Evolutionary conservation across 2,329 filamentous ascomycete species (phyloP).

Genomic region (Aphanocladium album): DNA sequence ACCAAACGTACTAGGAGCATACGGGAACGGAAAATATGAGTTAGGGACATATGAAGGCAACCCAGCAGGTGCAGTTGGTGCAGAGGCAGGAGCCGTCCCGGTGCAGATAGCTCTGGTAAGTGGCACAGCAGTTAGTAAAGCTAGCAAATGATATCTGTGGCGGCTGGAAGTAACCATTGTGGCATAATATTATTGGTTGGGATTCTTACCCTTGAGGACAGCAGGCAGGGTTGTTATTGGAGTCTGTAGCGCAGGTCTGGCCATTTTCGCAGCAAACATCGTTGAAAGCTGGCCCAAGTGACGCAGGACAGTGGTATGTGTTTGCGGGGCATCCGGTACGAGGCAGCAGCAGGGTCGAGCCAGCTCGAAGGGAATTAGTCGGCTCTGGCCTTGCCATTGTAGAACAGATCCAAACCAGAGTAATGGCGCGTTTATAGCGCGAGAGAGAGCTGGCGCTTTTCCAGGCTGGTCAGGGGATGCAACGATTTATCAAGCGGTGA

Average conservation of each 20-base stretch:
- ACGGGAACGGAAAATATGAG: slow-evolving; percentile 55
- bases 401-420: neutral
- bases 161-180: neutral
- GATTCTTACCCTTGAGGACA: slow-evolving; percentile 44
- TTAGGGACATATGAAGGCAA: slow-evolving; percentile 51
- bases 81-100: slow-evolving; percentile 45
- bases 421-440: neutral
- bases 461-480: neutral
- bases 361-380: slow-evolving; percentile 18
- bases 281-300: slow-evolving; percentile 40
- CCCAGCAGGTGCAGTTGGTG: slow-evolving; percentile 32
- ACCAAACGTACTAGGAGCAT: slow-evolving; percentile 47
- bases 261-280: slow-evolving; percentile 48
- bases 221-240: slow-evolving; percentile 45
- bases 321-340: slow-evolving; percentile 41
- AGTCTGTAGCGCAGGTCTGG: slow-evolving; percentile 46
- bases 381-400: slow-evolving; percentile 4
- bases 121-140: slow-evolving; percentile 14
- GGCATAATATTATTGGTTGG: neutral
- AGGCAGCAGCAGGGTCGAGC: slow-evolving; percentile 15
- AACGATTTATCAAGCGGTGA: neutral
- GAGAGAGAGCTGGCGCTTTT: neutral
- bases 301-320: slow-evolving; percentile 46
- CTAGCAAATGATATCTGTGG: neutral
- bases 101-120: slow-evolving; percentile 49